Evolutionary conservation across 768 basidiomycete genomes (phyloP), one percentile per base, ranked within the genome.

Genomic region (Thelephora aurantiotincta): DNA sequence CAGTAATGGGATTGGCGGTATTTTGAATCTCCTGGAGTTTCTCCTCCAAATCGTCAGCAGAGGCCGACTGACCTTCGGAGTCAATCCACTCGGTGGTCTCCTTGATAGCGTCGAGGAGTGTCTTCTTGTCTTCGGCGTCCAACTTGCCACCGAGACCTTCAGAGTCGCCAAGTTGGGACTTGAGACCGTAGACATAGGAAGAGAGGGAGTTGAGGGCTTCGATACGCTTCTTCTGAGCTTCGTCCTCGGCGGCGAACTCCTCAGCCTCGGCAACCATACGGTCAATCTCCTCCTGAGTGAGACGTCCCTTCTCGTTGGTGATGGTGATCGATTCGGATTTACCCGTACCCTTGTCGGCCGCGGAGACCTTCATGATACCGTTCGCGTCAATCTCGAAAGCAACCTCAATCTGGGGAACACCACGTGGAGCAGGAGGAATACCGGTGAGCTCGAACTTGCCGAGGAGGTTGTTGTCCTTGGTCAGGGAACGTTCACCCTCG

Each of bases 211-310:
- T 89, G 50, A 89, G 75, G n/a, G 83, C 73, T 60, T 90, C 89
- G 51, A 89, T 85, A 44, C 83, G 80, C 66, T 84, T 85, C 55
- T 82, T 77, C 60, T 82, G 79, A 37, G 75, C 74, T 33, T 68
- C 86, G 50, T 89, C 87, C 65, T 87, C 84, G 6, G 74, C 64
- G 2, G 84, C 83, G 56, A 87, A 93, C 58, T 90, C 80, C 72
- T 96, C 91, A 6, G 90, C 91, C 56, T 96, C 92, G 13, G 69
- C 74, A 48, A 97, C 85, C 92, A 96, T 96, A 53, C 90, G 86
- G 58, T 96, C 92, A 51, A 96, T 94, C 51, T 96, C 63, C 75
- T 62, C 60, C 6, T 52, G 54, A 14, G 60, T 56, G 22, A 61
- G 80, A 68, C 93, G 88, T 37, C 88, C 91, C 70, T 91, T 92